phyloP scores from a whole-genome alignment of 2,329 filamentous ascomycete genomes.

The Escovopsis sp. region DNA sequence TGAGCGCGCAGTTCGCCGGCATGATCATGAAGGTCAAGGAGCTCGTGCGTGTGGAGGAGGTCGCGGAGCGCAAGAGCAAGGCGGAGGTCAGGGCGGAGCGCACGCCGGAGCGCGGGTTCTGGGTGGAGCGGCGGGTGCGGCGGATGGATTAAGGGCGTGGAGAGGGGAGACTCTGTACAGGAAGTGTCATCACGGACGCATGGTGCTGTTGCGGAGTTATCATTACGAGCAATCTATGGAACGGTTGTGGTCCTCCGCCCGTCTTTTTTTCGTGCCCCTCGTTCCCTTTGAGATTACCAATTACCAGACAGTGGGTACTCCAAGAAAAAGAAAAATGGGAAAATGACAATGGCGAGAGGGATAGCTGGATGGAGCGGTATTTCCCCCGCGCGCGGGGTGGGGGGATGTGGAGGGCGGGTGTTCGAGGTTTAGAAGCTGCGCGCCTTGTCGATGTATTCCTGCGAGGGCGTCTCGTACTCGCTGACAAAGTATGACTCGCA shows the following conservation, averaged over 20 bases:
- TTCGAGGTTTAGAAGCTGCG: conserved; percentile 23
- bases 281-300: neutral
- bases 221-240: no score
- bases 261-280: no score
- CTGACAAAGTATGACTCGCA: conserved; percentile 62
- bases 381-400: neutral
- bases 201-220: no score
- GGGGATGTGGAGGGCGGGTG: neutral
- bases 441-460: conserved; percentile 59
- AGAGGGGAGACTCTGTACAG: no score
- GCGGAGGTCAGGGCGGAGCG: conserved; percentile 55
- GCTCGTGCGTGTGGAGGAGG: conserved; percentile 69
- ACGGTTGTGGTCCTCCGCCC: no score
- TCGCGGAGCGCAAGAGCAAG: conserved; percentile 48
- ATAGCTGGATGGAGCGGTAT: neutral
- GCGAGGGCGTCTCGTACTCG: conserved; percentile 58
- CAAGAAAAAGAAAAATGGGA: neutral
- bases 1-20: conserved; percentile 65
- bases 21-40: conserved; percentile 94
- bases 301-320: neutral
- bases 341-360: neutral
- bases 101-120: conserved; percentile 68
- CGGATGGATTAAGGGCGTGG: conserved; percentile 8
- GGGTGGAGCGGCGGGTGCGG: conserved; percentile 46
- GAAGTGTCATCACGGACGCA: no score